These are phyloP conservation scores for Nannochloropsis salina DNA, from an alignment of 108 stramenopile species.

Conservation along the genomic window DNA sequence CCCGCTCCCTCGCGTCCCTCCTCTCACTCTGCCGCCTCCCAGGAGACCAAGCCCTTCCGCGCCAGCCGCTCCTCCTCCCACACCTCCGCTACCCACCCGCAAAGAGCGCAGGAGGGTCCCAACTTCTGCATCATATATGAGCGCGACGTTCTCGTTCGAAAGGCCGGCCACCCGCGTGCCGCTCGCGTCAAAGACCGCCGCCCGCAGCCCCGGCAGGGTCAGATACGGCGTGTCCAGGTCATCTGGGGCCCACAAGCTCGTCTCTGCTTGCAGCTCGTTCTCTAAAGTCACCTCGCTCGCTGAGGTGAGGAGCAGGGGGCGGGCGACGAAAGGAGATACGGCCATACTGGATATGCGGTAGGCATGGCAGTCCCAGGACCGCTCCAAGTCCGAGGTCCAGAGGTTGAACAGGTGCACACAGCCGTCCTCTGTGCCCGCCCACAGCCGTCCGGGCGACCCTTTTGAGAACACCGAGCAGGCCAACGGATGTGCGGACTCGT, in stretches of 20 bases:
- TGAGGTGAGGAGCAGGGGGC: background rate
- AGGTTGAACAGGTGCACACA: conserved; percentile 23
- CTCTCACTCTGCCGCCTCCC: background rate
- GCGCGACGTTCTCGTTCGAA: background rate
- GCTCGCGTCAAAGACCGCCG: background rate
- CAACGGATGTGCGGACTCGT: conserved; percentile 1
- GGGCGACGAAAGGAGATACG: background rate
- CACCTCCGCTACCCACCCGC: background rate
- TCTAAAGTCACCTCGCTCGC: conserved; percentile 4
- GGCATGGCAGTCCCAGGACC: background rate
- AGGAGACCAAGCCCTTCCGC: background rate
- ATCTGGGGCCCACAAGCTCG: background rate
- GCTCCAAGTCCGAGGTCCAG: conserved; percentile 12
- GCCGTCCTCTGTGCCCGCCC: conserved; percentile 32
- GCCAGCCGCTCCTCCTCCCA: background rate
- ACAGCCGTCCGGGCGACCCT: conserved; percentile 18
- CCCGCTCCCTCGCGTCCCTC: background rate
- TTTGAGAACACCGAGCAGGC: conserved; percentile 10
- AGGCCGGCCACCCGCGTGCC: background rate
- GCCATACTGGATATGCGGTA: conserved; percentile 1
- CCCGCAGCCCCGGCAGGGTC: background rate
- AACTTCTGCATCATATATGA: conserved; percentile 7
- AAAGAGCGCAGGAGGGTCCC: background rate
- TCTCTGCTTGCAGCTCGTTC: background rate
- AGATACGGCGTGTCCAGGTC: conserved; percentile 3